These are phyloP conservation scores for Phoenix dactylifera DNA, from an alignment of 176 grass and related monocot species.

Conservation along the genomic window DNA sequence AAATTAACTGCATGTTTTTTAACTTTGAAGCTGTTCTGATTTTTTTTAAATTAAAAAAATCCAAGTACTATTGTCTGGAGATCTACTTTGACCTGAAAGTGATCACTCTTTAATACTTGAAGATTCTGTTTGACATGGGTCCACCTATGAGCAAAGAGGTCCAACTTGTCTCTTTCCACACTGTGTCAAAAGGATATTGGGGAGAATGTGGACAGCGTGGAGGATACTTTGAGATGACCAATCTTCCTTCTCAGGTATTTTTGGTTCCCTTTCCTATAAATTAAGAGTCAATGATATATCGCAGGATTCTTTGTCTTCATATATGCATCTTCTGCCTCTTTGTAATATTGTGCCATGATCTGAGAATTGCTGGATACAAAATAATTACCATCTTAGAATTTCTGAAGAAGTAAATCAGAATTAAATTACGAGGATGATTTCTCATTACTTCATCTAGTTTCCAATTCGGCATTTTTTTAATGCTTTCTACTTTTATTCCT, in stretches of 20 bases:
- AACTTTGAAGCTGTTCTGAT: neutral
- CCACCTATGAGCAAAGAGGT: conserved; percentile 68
- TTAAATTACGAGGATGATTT: too few relatives aligned
- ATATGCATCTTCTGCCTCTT: too few relatives aligned
- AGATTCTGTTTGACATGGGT: conserved; percentile 88
- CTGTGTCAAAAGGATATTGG: conserved; percentile 97
- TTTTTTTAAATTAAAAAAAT: neutral
- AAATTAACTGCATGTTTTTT: neutral
- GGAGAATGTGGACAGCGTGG: conserved; percentile 97
- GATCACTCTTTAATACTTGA: conserved; percentile 23
- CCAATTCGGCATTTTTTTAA: too few relatives aligned
- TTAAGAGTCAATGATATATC: neutral
- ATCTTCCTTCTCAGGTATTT: conserved; percentile 73
- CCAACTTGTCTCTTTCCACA: conserved; percentile 93
- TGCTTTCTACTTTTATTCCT: too few relatives aligned
- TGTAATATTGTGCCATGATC: too few relatives aligned
- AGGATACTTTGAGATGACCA: conserved; percentile 99
- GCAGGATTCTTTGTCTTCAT: too few relatives aligned
- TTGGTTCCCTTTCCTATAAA: neutral
- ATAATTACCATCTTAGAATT: too few relatives aligned
- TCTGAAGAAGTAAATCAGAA: too few relatives aligned
- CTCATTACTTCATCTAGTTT: too few relatives aligned
- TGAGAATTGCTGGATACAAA: too few relatives aligned
- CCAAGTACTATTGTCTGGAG: conserved; percentile 6
- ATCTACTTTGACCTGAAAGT: conserved; percentile 3